These are phyloP conservation scores for Solanum hybrid DNA, from an alignment of 305 asterid species.

Conservation along the genomic window DNA sequence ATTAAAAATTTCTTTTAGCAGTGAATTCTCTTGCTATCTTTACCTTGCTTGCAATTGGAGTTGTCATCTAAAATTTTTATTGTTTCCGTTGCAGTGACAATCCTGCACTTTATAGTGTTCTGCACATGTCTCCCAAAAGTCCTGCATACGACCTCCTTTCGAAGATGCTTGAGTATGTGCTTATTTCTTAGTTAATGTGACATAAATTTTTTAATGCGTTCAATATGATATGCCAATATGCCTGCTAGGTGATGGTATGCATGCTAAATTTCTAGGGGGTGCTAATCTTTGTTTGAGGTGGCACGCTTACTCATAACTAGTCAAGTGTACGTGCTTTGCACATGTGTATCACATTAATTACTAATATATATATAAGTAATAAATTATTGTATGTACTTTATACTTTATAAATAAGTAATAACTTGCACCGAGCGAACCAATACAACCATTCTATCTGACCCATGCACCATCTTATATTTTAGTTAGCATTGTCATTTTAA, in stretches of 20 bases:
- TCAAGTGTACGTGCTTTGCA: background rate
- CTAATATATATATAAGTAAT: background rate
- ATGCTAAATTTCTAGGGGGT: background rate
- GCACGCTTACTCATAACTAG: background rate
- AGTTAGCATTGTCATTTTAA: background rate
- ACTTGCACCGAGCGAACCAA: background rate
- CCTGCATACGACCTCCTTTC: conserved; percentile 95
- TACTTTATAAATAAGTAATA: background rate
- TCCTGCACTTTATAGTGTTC: conserved; percentile 77
- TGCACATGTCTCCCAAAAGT: conserved; percentile 73
- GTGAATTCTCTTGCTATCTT: background rate
- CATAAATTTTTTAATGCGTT: background rate
- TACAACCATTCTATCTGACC: background rate
- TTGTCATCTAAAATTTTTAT: background rate
- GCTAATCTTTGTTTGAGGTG: background rate
- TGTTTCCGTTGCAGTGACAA: conserved; percentile 53
- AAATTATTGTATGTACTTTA: background rate
- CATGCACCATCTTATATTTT: background rate
- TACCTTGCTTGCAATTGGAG: background rate
- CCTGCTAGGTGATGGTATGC: background rate
- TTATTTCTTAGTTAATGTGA: conserved; percentile 14
- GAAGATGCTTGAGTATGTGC: conserved; percentile 93
- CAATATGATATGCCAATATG: background rate
- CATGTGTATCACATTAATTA: background rate
- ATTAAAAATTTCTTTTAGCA: conserved; percentile 4